Base-by-base conservation (phyloP, 345 rosid species). In the Noccaea bulbosa region DNA sequence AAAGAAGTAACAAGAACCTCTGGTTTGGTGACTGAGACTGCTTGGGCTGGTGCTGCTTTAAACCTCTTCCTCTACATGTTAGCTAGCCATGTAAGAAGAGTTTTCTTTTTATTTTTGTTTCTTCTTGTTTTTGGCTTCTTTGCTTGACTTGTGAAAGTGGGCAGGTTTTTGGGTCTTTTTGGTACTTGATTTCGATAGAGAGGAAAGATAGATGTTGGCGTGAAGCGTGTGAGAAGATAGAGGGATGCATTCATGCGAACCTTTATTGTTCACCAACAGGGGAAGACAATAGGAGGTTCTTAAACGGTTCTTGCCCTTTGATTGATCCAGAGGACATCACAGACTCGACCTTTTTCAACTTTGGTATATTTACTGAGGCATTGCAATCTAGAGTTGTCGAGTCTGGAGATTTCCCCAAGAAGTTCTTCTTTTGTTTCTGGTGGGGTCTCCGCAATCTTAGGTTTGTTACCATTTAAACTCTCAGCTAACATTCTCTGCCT, bases 391-490 rank as follows among this genome's bases (percentile, higher is more conserved):
- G 71, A 12, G 57, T 78, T 43, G 81, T 78, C 62, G 81, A 78
- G 56, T 47, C 77, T 1, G 33, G 12, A 59, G 51, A 78, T 46
- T 73, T 78, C 57, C 71, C 75, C 0, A 72, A 78, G 62, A 78
- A 78, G 71, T 68, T 78, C 27, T 78, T 69, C 50, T 78, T 34
- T 4, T 78, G 81, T 57, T 78, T 78, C 55, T 78, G 81, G 81
- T 78, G 81, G 81, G 81, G 81, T 48, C 78, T 78, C n/a, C 81
- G 81, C 8, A 73, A 72, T 61, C 78, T 78, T n/a, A 78, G 78
- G 81, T 78, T 53, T 52, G 78, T 57, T 14, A 27, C 66, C 66
- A 52, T 52, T 8, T 53, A 3, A 50, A 54, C 49, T 35, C 70
- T 39, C 37, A 16, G 24, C 12, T 3, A 20, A 9, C 4, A 27